Base-by-base conservation (phyloP, 208 protist species). In the Leishmania turanica region DNA sequence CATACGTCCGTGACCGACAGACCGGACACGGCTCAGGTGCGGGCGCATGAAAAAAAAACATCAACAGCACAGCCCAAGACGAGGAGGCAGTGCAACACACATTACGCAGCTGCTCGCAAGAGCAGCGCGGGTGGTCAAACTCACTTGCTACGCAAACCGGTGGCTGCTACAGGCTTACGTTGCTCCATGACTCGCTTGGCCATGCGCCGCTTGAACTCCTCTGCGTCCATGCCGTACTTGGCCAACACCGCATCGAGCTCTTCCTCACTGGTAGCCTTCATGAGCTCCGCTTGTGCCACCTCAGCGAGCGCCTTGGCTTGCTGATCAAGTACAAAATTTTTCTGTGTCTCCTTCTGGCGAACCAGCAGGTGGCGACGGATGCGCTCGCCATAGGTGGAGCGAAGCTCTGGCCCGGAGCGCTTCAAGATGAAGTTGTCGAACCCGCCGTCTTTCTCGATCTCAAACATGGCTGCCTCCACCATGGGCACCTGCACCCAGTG, bases 401-500 rank as follows among this genome's bases (percentile, higher is more conserved):
- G 87, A 65, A 98, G 87, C 83, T 98, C 92, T 40, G 86, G 90
- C 3, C 95, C 95, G 58, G 85, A 78, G 5, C 93, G 90, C 60
- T 90, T 95, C 77, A 97, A 75, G 79, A 98, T 98, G 77, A 98
- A 98, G 80, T 98, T 96, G 80, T 98, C 95, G 72, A 98, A 96
- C 7, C 95, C 95, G 34, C 95, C 95, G 60, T 96, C 91, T 79
- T 92, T 92, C 90, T 98, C 93, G 15, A 98, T 86, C 77, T 93
- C 90, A 74, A 95, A 97, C 88, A 92, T 98, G 54, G 95, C 95
- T 8, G 93, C 91, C 88, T 96, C 91, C 60, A 98, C 95, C 92
- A 96, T 96, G 11, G 95, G 95, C 65, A 98, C 89, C 88, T 98
- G 95, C 77, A 98, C 95, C 95, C 95, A 98, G 87, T 98, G 95